phyloP scores from a whole-genome alignment of 805 yeast species.

The Henningerozyma blattae region DNA sequence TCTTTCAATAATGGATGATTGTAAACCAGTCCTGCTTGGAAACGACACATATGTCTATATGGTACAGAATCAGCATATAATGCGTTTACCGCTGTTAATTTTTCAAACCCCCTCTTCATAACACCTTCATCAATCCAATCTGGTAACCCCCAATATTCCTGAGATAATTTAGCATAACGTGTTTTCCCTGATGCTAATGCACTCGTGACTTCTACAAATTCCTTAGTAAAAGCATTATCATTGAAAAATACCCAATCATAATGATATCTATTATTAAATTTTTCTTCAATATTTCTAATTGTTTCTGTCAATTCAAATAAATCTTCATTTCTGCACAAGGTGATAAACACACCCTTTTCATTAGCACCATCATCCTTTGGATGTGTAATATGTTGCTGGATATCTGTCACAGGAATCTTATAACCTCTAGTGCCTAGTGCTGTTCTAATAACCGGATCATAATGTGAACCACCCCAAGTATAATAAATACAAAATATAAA shows the following conservation, averaged over 20 bases:
- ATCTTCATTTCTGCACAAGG: conserved; percentile 60
- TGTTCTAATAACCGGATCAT: too few species aligned
- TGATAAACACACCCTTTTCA: conserved; percentile 55
- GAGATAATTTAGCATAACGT: conserved; percentile 49
- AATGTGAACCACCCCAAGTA: too few species aligned
- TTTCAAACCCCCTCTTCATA: conserved; percentile 34
- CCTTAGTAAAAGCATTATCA: conserved; percentile 48
- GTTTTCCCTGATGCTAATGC: conserved; percentile 47
- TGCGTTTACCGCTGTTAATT: conserved; percentile 33
- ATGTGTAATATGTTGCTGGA: conserved; percentile 18
- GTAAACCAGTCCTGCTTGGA: conserved; percentile 44
- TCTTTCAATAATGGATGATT: conserved; percentile 42
- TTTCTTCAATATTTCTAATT: conserved; percentile 48
- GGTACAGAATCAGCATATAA: conserved; percentile 48
- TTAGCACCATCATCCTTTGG: conserved; percentile 24
- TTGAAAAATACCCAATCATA: conserved; percentile 78
- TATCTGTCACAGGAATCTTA: conserved; percentile 23
- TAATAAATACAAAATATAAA: too few species aligned
- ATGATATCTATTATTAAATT: conserved; percentile 49
- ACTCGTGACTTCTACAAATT: conserved; percentile 38
- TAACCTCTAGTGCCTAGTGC: too few species aligned
- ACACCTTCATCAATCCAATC: conserved; percentile 43
- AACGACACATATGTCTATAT: conserved; percentile 59
- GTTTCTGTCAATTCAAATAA: conserved; percentile 44
- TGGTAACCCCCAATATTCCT: conserved; percentile 63